A percentile compares a stretch with the other conserved stretches of the same genome.
phyloP scores from a whole-genome alignment of 768 basidiomycete species.

The Agrocybe chaxingu region DNA sequence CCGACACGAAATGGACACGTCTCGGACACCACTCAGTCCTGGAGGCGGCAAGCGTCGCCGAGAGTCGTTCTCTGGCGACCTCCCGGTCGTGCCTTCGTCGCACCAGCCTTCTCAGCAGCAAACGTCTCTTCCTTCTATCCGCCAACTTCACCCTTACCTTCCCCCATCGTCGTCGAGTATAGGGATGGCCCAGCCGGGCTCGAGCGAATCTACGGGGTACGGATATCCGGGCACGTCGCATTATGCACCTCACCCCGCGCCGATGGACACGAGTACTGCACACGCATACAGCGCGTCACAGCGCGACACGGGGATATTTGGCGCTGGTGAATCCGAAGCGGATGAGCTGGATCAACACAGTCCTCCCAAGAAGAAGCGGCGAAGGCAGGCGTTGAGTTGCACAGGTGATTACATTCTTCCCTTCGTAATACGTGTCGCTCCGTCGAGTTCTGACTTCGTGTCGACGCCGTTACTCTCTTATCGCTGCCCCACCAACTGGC shows the following conservation, averaged over 20 bases:
- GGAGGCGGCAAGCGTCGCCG: constrained; percentile 21
- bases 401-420: constrained; percentile 54
- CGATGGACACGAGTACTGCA: constrained; percentile 10
- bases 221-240: constrained; percentile 9
- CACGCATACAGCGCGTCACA: constrained; percentile 19
- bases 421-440: constrained; percentile 19
- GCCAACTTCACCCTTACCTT: constrained; percentile 63
- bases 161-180: constrained; percentile 35
- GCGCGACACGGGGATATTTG: constrained; percentile 28
- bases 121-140: constrained; percentile 61
- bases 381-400: constrained; percentile 80
- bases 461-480: constrained; percentile 16
- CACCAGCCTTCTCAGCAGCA: constrained; percentile 25
- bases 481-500: constrained; percentile 19
- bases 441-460: constrained; percentile 16
- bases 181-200: constrained; percentile 27
- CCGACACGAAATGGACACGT: constrained; percentile 18
- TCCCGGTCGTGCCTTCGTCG: constrained; percentile 16
- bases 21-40: constrained; percentile 22
- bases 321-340: constrained; percentile 50
- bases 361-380: constrained; percentile 79
- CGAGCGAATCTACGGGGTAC: constrained; percentile 11
- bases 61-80: constrained; percentile 17
- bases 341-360: constrained; percentile 53
- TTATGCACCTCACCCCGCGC: constrained; percentile 11